phyloP scores from a whole-genome alignment of 495 filamentous ascomycete species.

The Hypoxylon fragiforme region DNA sequence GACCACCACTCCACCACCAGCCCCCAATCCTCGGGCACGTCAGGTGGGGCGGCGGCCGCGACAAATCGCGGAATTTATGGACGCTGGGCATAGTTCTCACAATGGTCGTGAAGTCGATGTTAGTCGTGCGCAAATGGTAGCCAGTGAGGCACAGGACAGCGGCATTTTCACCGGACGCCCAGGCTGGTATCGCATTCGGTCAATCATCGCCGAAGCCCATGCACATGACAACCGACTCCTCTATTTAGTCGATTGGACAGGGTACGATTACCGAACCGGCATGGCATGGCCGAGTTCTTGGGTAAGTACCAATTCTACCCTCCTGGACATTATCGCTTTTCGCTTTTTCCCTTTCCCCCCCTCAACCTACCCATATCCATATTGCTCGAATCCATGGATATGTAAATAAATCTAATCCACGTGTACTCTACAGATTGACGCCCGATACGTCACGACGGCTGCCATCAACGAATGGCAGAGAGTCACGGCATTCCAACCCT shows the following conservation, averaged over 20 bases:
- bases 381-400: not conserved
- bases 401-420: not conserved
- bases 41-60: too few relatives aligned
- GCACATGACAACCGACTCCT: not conserved
- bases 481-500: too few relatives aligned
- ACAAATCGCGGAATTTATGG: too few relatives aligned
- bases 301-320: conserved; percentile 26
- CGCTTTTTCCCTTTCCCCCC: too few relatives aligned
- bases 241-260: conserved; percentile 36
- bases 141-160: not conserved
- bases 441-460: not conserved
- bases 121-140: too few relatives aligned
- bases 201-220: conserved; percentile 24
- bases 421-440: not conserved
- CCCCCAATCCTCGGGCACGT: too few relatives aligned
- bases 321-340: too few relatives aligned
- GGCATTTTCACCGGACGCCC: conserved; percentile 8
- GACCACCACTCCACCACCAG: too few relatives aligned
- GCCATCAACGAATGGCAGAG: not conserved
- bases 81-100: too few relatives aligned
- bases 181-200: conserved; percentile 23
- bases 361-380: too few relatives aligned
- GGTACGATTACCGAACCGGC: conserved; percentile 24
- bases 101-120: too few relatives aligned
- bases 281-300: conserved; percentile 27